These are phyloP conservation scores for Monosporozyma servazzii DNA, from an alignment of 805 yeast species.

Conservation along the genomic window DNA sequence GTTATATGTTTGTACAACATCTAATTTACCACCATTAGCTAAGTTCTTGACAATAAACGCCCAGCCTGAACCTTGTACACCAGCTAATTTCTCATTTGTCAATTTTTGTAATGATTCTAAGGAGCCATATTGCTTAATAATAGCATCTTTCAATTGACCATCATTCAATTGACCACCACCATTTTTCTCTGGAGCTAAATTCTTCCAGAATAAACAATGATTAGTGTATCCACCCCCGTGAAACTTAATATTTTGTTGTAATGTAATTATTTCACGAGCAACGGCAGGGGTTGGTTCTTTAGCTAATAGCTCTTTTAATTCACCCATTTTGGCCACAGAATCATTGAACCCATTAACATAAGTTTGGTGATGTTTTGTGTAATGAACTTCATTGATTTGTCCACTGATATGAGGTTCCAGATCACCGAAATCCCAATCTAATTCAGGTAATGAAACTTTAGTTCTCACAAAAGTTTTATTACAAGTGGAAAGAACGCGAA, in stretches of 20 bases:
- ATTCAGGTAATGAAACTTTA: slow-evolving; percentile 68
- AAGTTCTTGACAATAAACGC: slow-evolving; percentile 80
- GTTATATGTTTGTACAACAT: slow-evolving; percentile 72
- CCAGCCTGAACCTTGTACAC: slow-evolving; percentile 95
- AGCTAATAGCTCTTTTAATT: slow-evolving; percentile 52
- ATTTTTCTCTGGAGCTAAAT: slow-evolving; percentile 61
- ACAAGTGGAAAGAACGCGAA: background rate
- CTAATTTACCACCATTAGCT: slow-evolving; percentile 56
- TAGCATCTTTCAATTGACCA: slow-evolving; percentile 50
- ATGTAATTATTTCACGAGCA: slow-evolving; percentile 33
- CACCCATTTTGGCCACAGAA: slow-evolving; percentile 63
- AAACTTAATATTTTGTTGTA: slow-evolving; percentile 74
- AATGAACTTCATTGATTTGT: slow-evolving; percentile 77
- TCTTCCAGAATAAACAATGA: slow-evolving; percentile 83
- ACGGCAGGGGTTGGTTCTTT: slow-evolving; percentile 37
- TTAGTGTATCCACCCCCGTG: slow-evolving; percentile 88
- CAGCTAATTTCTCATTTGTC: slow-evolving; percentile 68
- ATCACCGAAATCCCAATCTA: slow-evolving; percentile 77
- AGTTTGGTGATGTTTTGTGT: slow-evolving; percentile 87
- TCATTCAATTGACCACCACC: slow-evolving; percentile 64
- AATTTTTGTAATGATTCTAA: slow-evolving; percentile 55
- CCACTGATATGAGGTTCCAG: slow-evolving; percentile 83
- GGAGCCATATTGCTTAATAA: slow-evolving; percentile 58
- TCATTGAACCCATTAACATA: slow-evolving; percentile 79
- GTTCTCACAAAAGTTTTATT: slow-evolving; percentile 33